These are phyloP conservation scores for Candida nemodendra DNA, from an alignment of 805 yeast species.

Conservation along the genomic window DNA sequence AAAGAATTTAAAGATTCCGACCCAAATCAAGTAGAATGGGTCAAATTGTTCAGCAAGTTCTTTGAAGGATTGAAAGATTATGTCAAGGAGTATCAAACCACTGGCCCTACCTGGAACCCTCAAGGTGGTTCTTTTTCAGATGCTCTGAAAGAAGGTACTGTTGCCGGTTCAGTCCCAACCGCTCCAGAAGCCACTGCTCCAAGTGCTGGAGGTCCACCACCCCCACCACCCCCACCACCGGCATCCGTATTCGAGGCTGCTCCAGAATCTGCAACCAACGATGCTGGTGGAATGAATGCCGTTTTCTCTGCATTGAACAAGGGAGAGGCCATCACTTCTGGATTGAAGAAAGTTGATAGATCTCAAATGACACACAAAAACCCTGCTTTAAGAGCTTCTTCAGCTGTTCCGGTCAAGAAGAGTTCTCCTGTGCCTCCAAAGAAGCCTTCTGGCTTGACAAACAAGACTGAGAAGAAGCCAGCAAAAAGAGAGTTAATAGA, in stretches of 20 bases:
- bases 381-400: constrained; percentile 68
- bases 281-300: constrained; percentile 76
- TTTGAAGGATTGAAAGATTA: constrained; percentile 71
- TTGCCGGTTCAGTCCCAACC: constrained; percentile 24
- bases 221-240: constrained; percentile 93
- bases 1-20: constrained; percentile 80
- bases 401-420: constrained; percentile 49
- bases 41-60: constrained; percentile 55
- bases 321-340: constrained; percentile 82
- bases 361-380: constrained; percentile 93
- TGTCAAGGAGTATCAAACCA: constrained; percentile 73
- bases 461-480: constrained; percentile 37
- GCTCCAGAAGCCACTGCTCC: constrained; percentile 39
- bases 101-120: constrained; percentile 82
- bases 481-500: constrained; percentile 71
- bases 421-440: constrained; percentile 74
- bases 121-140: constrained; percentile 58
- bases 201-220: constrained; percentile 40
- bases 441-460: constrained; percentile 66
- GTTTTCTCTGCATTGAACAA: constrained; percentile 88
- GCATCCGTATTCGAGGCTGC: constrained; percentile 57
- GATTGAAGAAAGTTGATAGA: constrained; percentile 87
- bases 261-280: constrained; percentile 24
- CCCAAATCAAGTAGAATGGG: constrained; percentile 78
- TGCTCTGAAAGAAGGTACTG: constrained; percentile 33